Percentiles rank a stretch among this genome's conserved stretches.
Evolutionary conservation across 371 early-diverging fungal genomes (phyloP).

Genomic region (Mortierella sp.): DNA sequence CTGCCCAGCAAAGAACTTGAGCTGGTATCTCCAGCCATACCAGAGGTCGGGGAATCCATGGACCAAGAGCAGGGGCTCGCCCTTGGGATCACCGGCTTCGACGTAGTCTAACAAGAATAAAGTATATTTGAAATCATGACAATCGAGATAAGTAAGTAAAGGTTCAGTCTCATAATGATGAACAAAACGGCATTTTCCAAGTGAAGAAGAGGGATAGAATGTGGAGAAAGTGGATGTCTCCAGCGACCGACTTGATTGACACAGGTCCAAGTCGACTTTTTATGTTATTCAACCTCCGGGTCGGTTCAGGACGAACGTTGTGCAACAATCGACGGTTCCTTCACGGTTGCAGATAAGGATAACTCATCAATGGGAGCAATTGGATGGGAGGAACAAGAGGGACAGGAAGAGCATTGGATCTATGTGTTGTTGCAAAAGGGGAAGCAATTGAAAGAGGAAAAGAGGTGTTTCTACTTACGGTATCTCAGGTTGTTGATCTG

Average conservation of each 20-base stretch:
- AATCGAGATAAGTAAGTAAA: no score
- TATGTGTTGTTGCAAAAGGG: background rate
- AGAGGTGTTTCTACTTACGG: slow-evolving; percentile 34
- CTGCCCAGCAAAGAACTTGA: slow-evolving; percentile 68
- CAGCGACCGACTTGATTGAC: background rate
- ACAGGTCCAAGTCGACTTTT: background rate
- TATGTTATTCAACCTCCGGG: background rate
- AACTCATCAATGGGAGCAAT: background rate
- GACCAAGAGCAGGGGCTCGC: slow-evolving; percentile 65
- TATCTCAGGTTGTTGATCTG: slow-evolving; percentile 18
- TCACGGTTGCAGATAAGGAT: background rate
- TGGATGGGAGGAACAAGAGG: background rate
- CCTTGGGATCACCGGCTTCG: slow-evolving; percentile 71
- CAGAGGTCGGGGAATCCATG: slow-evolving; percentile 84
- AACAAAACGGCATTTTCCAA: no score
- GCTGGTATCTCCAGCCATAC: slow-evolving; percentile 84
- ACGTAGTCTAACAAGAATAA: slow-evolving; percentile 65
- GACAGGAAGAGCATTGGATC: background rate
- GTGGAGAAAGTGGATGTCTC: background rate
- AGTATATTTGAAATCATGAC: no score
- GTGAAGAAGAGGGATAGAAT: background rate
- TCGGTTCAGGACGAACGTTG: background rate
- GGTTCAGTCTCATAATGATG: background rate
- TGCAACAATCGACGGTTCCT: no score
- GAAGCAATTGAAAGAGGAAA: background rate